A percentile compares a stretch with the other conserved stretches of the same genome.
Conservation (phyloP, 305 asterid species). For the Fraxinus baroniana region DNA sequence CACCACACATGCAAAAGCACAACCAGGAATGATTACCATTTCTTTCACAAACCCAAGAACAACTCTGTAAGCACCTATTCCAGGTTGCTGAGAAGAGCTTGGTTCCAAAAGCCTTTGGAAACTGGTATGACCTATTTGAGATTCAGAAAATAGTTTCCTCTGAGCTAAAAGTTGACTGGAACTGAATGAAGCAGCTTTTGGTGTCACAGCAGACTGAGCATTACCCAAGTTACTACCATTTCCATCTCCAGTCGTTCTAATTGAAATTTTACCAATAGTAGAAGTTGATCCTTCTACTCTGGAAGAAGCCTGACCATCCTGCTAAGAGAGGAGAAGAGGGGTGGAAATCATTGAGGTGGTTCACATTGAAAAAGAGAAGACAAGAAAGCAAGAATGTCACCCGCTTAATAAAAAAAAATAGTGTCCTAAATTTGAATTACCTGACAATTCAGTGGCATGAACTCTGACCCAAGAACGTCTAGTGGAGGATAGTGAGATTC, state of each 20-base stretch:
- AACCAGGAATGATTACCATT: conserved; percentile 49
- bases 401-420: neutral
- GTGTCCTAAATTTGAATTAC: conserved; percentile 34
- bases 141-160: conserved; percentile 74
- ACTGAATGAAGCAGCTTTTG: conserved; percentile 47
- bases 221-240: conserved; percentile 40
- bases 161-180: conserved; percentile 66
- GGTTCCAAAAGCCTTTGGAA: conserved; percentile 90
- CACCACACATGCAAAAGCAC: neutral
- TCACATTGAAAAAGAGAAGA: conserved; percentile 2
- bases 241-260: conserved; percentile 46
- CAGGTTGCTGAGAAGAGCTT: conserved; percentile 77
- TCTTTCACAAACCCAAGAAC: conserved; percentile 87
- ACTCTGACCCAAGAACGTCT: conserved; percentile 71
- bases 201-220: conserved; percentile 44
- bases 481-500: conserved; percentile 72
- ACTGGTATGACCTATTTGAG: conserved; percentile 82
- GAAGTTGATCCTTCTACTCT: conserved; percentile 28
- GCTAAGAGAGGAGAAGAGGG: conserved; percentile 20
- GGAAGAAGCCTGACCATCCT: conserved; percentile 55
- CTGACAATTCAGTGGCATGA: conserved; percentile 59
- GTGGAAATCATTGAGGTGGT: neutral
- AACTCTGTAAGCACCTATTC: conserved; percentile 90
- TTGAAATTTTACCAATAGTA: conserved; percentile 29
- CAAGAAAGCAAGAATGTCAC: conserved; percentile 2